Conservation (phyloP, 2,329 filamentous ascomycete genomes). For the Fusarium sororula region DNA sequence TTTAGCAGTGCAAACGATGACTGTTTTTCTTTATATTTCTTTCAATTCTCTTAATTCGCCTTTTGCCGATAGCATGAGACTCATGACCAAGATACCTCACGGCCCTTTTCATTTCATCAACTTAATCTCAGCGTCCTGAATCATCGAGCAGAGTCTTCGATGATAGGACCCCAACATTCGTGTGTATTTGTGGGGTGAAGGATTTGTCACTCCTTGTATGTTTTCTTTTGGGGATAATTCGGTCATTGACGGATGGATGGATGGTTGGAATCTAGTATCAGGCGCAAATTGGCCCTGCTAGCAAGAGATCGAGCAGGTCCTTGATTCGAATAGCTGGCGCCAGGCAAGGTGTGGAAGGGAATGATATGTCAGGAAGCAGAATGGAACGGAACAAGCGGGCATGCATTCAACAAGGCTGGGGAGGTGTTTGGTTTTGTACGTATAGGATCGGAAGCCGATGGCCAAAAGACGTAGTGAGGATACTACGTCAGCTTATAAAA, state of each 20-base stretch:
- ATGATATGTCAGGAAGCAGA: slow-evolving; percentile 32
- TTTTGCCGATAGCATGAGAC: slow-evolving; percentile 27
- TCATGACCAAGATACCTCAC: slow-evolving; percentile 37
- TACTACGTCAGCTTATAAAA: slow-evolving; percentile 32
- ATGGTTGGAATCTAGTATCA: slow-evolving; percentile 32
- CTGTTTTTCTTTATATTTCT: slow-evolving; percentile 10
- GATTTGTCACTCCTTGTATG: slow-evolving; percentile 15
- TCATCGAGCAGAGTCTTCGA: neutral
- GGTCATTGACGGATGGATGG: slow-evolving; percentile 21
- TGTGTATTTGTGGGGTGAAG: slow-evolving; percentile 28
- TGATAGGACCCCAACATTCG: neutral
- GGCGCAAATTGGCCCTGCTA: slow-evolving; percentile 34
- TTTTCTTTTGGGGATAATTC: slow-evolving; percentile 29
- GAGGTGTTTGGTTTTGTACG: slow-evolving; percentile 43
- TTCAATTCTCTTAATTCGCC: slow-evolving; percentile 28
- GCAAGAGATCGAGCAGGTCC: slow-evolving; percentile 47
- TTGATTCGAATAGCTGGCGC: slow-evolving; percentile 44
- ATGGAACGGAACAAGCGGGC: slow-evolving; percentile 36
- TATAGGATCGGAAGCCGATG: slow-evolving; percentile 37
- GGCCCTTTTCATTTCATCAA: slow-evolving; percentile 23
- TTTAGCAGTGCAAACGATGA: slow-evolving; percentile 44
- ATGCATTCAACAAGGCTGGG: slow-evolving; percentile 31
- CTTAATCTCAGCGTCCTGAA: slow-evolving; percentile 21
- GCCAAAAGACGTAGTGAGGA: slow-evolving; percentile 31
- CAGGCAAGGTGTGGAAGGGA: slow-evolving; percentile 22